Conservation (phyloP, 2,329 filamentous ascomycete species). For the Colletotrichum sp. region DNA sequence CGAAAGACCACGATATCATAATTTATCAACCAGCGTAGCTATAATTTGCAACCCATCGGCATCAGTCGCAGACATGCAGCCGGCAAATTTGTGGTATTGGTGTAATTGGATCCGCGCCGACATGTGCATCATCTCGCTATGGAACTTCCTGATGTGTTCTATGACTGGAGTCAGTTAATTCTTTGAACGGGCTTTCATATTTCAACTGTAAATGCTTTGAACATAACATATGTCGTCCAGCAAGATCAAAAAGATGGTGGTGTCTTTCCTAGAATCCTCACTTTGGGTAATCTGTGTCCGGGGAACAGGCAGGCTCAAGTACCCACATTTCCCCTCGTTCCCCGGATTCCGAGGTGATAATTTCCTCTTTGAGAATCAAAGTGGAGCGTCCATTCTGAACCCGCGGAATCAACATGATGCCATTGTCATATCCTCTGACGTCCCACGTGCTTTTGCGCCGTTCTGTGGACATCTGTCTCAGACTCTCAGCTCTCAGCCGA, state of each 20-base stretch:
- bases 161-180: not conserved
- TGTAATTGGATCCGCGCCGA: not conserved
- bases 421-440: not conserved
- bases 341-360: not conserved
- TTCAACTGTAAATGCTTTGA: not conserved
- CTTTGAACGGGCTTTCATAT: not conserved
- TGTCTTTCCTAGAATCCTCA: not conserved
- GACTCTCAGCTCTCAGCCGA: not conserved
- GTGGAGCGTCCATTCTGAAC: not conserved
- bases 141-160: not conserved
- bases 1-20: not conserved
- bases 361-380: not conserved
- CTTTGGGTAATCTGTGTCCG: not conserved
- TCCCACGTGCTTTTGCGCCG: not conserved
- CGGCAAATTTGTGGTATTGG: not conserved
- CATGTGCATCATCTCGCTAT: not conserved
- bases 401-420: conserved; percentile 11
- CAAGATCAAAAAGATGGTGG: not conserved
- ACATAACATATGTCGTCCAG: not conserved
- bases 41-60: not conserved
- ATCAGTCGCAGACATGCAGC: not conserved
- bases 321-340: not conserved
- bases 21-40: not conserved
- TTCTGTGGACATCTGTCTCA: not conserved
- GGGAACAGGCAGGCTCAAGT: not conserved